Conservation (phyloP, 768 basidiomycete genomes). For the Pluteus cervinus region DNA sequence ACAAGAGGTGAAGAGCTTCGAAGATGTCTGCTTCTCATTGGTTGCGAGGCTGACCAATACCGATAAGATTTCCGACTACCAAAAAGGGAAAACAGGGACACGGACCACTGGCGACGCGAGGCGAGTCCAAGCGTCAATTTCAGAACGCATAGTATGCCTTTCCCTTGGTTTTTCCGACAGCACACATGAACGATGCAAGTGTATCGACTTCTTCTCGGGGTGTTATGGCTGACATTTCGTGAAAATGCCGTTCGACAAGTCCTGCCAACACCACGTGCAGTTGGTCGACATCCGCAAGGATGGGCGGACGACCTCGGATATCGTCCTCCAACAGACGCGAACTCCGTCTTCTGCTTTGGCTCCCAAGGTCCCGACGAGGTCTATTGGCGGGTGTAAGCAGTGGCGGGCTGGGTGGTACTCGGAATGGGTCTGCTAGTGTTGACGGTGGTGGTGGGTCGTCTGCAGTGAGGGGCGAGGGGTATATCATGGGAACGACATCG, state of each 20-base stretch:
- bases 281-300: slow-evolving; percentile 66
- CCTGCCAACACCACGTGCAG: slow-evolving; percentile 60
- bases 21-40: too few species aligned
- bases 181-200: slow-evolving; percentile 75
- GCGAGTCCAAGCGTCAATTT: too few species aligned
- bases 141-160: too few species aligned
- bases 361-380: slow-evolving; percentile 63
- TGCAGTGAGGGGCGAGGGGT: slow-evolving; percentile 61
- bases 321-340: slow-evolving; percentile 71
- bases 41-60: too few species aligned
- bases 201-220: slow-evolving; percentile 73
- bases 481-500: slow-evolving; percentile 64
- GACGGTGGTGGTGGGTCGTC: slow-evolving; percentile 69
- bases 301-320: slow-evolving; percentile 45
- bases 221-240: slow-evolving; percentile 42
- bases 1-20: too few species aligned
- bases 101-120: too few species aligned
- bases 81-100: too few species aligned
- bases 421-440: slow-evolving; percentile 44
- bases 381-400: slow-evolving; percentile 60
- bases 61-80: too few species aligned
- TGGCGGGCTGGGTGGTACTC: slow-evolving; percentile 47
- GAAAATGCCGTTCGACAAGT: slow-evolving; percentile 71
- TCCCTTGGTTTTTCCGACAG: slow-evolving; percentile 56
- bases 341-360: slow-evolving; percentile 57